Base-by-base conservation (phyloP, 495 filamentous ascomycete genomes). In the Penicillium canariense region DNA sequence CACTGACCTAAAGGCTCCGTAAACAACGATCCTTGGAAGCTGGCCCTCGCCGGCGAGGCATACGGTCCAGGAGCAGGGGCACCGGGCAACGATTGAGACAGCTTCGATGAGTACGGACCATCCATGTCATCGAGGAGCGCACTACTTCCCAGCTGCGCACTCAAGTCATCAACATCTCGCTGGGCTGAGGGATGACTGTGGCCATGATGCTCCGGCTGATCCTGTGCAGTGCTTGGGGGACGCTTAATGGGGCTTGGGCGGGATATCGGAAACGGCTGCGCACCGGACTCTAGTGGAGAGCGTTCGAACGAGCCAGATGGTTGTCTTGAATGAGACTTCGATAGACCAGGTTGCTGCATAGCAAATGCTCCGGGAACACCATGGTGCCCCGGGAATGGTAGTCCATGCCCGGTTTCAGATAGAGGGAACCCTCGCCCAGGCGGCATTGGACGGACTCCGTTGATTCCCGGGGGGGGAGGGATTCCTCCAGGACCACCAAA, bases 181-280 rank as follows among this genome's bases (percentile, higher is more conserved):
- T 69, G 74, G 4, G 61, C 52, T 26, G 65, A 58, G 31, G 57
- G 36, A 45, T 61, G 71, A 39, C 70, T 75, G 34, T 74, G 68
- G 18, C 79, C 75, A 38, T 77, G 74, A 11, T 78, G 68, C 38
- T 80, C 75, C 35, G 81, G 81, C 14, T 78, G 68, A 38, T 80
- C 75, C 35, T 83, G 81, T 22, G 87, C 82, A 18, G 87, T 84
- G 69, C 91, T 97, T 18, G 85, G 84, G 2, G 94, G 92, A 32
- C 91, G 83, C 54, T 91, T 87, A 51, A 97, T 97, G 5, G 93
- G 93, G 22, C 89, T 84, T 38, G 94, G 94, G 26, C 88, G 84
- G 22, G 82, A 77, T 50, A 92, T 88, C 1, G 88, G 86, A 56
- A 90, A 87, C 44, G 70, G 63, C 50, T 74, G 69, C 9, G 72